Percentiles rank a stretch among this genome's conserved stretches.
Conservation (phyloP, 2,329 filamentous ascomycete genomes). For the Fusarium devonianum region DNA sequence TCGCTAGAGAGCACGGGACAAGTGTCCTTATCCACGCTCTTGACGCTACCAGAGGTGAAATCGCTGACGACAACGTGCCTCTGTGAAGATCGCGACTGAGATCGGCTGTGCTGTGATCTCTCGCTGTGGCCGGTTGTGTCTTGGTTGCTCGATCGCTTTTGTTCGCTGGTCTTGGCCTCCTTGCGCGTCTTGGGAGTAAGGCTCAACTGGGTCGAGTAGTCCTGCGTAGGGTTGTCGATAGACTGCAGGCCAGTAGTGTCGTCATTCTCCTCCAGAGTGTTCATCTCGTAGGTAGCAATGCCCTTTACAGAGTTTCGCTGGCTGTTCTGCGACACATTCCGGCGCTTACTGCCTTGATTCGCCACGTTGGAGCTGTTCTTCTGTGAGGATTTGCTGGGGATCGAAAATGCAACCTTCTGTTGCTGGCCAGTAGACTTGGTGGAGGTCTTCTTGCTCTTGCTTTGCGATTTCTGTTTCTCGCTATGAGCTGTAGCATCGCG, state of each 20-base stretch:
- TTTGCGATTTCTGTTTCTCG: constrained; percentile 41
- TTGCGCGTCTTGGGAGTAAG: constrained; percentile 39
- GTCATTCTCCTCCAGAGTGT: constrained; percentile 44
- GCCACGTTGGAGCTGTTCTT: constrained; percentile 46
- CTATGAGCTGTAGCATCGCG: constrained; percentile 42
- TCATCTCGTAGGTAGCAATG: constrained; percentile 32
- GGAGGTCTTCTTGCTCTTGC: constrained; percentile 37
- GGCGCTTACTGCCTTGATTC: constrained; percentile 54
- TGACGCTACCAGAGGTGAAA: constrained; percentile 34
- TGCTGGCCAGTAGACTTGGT: constrained; percentile 38
- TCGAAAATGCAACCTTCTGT: constrained; percentile 53
- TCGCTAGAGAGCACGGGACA: constrained; percentile 59
- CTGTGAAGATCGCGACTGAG: constrained; percentile 39
- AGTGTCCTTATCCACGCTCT: constrained; percentile 39
- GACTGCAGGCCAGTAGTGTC: constrained; percentile 48
- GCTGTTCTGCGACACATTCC: constrained; percentile 39
- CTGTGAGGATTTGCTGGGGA: constrained; percentile 47
- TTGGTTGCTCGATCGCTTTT: constrained; percentile 29
- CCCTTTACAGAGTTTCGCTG: constrained; percentile 33
- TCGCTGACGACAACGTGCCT: constrained; percentile 37
- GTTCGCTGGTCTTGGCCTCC: constrained; percentile 26
- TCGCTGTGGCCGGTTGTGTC: constrained; percentile 37
- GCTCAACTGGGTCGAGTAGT: constrained; percentile 46
- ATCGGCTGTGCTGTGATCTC: constrained; percentile 38
- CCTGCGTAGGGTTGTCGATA: constrained; percentile 46